phyloP scores from a whole-genome alignment of 2,329 filamentous ascomycete species.

The Colletotrichum theobromicola region DNA sequence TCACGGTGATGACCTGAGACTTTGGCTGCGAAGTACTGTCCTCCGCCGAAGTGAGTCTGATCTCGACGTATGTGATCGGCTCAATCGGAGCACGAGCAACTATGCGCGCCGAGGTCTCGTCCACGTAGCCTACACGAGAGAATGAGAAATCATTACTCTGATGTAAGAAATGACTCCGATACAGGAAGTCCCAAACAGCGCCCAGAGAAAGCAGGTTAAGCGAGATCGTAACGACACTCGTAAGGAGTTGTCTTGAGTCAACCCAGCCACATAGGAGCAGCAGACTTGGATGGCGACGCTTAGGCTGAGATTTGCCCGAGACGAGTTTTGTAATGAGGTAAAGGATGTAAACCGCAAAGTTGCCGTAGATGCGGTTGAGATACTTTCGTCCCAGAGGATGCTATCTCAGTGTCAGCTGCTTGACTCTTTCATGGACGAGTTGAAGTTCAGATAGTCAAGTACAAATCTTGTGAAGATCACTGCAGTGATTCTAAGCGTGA shows the following conservation, averaged over 20 bases:
- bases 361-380: slow-evolving; percentile 5
- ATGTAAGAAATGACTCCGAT: slow-evolving; percentile 60
- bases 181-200: slow-evolving; percentile 54
- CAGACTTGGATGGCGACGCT: neutral
- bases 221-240: neutral
- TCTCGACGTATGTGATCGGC: slow-evolving; percentile 38
- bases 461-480: slow-evolving; percentile 7
- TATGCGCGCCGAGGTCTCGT: slow-evolving; percentile 63
- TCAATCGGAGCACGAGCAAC: slow-evolving; percentile 62
- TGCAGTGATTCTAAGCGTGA: neutral
- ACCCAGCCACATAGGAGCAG: neutral
- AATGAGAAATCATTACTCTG: slow-evolving; percentile 64
- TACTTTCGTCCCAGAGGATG: slow-evolving; percentile 8
- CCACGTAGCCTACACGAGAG: slow-evolving; percentile 68
- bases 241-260: neutral
- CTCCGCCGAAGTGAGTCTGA: slow-evolving; percentile 37
- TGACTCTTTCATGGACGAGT: too few species aligned
- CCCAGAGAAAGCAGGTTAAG: neutral
- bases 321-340: neutral
- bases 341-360: neutral
- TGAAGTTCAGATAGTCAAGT: neutral
- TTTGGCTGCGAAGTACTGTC: accelerated
- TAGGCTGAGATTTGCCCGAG: neutral
- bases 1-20: slow-evolving; percentile 49
- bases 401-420: neutral